Percentiles rank a stretch among this genome's conserved stretches.
Conservation (phyloP, 768 basidiomycete species). For the Clathrus columnatus region DNA sequence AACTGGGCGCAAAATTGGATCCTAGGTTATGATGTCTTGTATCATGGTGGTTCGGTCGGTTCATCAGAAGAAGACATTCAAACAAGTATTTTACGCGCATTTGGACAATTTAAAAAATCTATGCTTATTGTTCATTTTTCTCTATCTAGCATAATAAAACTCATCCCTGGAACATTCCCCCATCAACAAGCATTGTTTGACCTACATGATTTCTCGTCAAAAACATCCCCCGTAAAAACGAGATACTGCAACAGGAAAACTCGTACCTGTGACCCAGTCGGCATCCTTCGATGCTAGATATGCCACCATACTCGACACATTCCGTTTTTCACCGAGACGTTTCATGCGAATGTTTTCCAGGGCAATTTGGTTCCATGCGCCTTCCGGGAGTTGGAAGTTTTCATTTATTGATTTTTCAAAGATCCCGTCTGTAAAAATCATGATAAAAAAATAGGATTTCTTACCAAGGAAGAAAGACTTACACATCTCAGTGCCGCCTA, state of each 20-base stretch:
- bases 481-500: constrained; percentile 17
- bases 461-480: neutral
- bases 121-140: no score
- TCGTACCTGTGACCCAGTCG: constrained; percentile 22
- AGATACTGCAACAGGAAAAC: neutral
- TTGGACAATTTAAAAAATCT: no score
- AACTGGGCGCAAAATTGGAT: no score
- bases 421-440: neutral
- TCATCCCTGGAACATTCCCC: constrained; percentile 7
- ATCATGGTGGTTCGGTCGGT: no score
- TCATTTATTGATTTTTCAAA: neutral
- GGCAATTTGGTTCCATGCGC: constrained; percentile 1
- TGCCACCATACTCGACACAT: constrained; percentile 24
- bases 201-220: neutral
- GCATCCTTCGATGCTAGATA: constrained; percentile 26
- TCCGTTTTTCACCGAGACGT: constrained; percentile 15
- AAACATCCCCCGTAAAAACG: neutral
- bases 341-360: constrained; percentile 8
- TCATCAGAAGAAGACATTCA: no score
- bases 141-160: neutral
- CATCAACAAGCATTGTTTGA: constrained; percentile 8
- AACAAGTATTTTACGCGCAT: no score
- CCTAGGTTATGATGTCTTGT: no score
- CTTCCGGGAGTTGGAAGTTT: neutral
- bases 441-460: neutral